Conservation (phyloP, 2,329 filamentous ascomycete species). For the Aspergillus sp. region DNA sequence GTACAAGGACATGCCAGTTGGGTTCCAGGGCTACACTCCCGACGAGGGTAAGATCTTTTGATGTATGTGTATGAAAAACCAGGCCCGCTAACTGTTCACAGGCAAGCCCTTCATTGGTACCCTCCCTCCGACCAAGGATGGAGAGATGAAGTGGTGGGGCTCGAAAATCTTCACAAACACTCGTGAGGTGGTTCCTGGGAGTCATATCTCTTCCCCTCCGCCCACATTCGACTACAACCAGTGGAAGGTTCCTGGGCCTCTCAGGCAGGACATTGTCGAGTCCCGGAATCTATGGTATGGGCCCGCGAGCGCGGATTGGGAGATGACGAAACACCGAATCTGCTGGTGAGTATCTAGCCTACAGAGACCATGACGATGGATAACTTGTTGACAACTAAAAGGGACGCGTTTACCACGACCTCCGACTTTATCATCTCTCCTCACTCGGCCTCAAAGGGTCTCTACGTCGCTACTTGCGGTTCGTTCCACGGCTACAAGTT, state of each 20-base stretch:
- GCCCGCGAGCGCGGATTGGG: constrained; percentile 55
- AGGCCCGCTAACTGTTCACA: constrained; percentile 25
- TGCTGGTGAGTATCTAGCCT: constrained; percentile 57
- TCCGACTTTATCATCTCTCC: constrained; percentile 53
- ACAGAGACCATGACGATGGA: background rate
- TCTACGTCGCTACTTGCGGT: constrained; percentile 42
- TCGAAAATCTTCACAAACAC: constrained; percentile 61
- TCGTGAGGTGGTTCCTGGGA: constrained; percentile 53
- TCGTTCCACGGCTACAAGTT: constrained; percentile 32
- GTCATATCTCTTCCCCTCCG: constrained; percentile 58
- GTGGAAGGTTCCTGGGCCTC: constrained; percentile 57
- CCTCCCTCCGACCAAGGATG: constrained; percentile 52
- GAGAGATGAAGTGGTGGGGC: constrained; percentile 61
- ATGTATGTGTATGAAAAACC: background rate
- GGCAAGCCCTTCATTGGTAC: constrained; percentile 58
- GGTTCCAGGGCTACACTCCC: constrained; percentile 47
- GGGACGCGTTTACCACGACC: constrained; percentile 65
- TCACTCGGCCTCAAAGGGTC: constrained; percentile 40
- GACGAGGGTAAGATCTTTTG: constrained; percentile 24
- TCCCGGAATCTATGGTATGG: constrained; percentile 62
- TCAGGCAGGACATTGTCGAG: constrained; percentile 60
- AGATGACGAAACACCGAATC: constrained; percentile 62
- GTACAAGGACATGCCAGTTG: constrained; percentile 45
- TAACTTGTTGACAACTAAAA: constrained; percentile 27
- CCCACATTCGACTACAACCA: constrained; percentile 56